These are phyloP conservation scores for Tetracladium setigerum DNA, from an alignment of 495 filamentous ascomycete species.

Conservation along the genomic window DNA sequence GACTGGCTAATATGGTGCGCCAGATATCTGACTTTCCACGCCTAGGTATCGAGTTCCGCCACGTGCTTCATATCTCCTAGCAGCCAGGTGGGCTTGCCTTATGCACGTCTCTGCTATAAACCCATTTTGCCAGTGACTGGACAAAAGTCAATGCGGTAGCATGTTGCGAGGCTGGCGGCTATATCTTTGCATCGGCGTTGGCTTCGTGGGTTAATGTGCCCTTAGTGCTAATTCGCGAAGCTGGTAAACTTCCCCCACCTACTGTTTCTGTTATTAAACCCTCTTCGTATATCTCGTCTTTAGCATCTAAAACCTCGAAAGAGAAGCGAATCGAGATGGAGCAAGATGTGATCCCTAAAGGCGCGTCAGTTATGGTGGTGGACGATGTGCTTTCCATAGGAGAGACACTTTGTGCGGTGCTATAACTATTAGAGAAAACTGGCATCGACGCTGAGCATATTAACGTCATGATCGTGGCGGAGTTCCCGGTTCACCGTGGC, in stretches of 20 bases:
- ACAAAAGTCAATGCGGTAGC: slow-evolving; percentile 35
- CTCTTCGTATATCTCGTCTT: slow-evolving; percentile 50
- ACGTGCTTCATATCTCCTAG: slow-evolving; percentile 52
- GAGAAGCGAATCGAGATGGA: slow-evolving; percentile 47
- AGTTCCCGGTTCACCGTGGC: slow-evolving; percentile 55
- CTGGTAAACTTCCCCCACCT: slow-evolving; percentile 53
- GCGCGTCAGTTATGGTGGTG: slow-evolving; percentile 47
- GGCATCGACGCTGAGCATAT: slow-evolving; percentile 36
- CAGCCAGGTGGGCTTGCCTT: slow-evolving; percentile 43
- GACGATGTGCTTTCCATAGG: slow-evolving; percentile 60
- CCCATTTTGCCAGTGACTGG: slow-evolving; percentile 44
- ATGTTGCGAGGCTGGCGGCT: slow-evolving; percentile 52
- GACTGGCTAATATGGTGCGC: slow-evolving; percentile 45
- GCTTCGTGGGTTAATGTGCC: slow-evolving; percentile 36
- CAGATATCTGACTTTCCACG: slow-evolving; percentile 43
- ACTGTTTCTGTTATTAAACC: slow-evolving; percentile 44
- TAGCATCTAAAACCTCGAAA: slow-evolving; percentile 23
- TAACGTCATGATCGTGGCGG: slow-evolving; percentile 49
- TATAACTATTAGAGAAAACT: slow-evolving; percentile 42
- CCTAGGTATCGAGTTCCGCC: slow-evolving; percentile 45
- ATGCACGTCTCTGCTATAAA: slow-evolving; percentile 45
- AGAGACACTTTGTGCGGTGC: slow-evolving; percentile 48
- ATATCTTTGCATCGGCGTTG: slow-evolving; percentile 48
- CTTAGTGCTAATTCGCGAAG: slow-evolving; percentile 48
- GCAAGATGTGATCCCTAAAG: slow-evolving; percentile 33